These are phyloP conservation scores for Russula virescens DNA, from an alignment of 768 basidiomycete genomes.

Conservation along the genomic window DNA sequence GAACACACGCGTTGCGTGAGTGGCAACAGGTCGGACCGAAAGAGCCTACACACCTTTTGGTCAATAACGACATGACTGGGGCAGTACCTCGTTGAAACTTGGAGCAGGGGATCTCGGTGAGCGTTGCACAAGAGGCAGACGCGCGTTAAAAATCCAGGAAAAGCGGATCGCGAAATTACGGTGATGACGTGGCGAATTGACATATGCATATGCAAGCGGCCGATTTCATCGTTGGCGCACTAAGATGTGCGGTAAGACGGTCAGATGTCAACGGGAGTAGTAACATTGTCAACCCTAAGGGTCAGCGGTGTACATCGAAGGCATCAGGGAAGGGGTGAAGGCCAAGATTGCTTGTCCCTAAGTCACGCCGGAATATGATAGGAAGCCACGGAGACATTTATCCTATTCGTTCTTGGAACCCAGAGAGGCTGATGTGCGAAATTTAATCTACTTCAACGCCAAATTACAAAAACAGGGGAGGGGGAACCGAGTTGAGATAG, in stretches of 20 bases:
- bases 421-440: background rate
- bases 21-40: background rate
- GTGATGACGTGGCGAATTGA: conserved; percentile 14
- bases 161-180: background rate
- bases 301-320: background rate
- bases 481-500: background rate
- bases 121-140: background rate
- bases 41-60: background rate
- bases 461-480: background rate
- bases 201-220: background rate
- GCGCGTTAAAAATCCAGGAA: background rate
- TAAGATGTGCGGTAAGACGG: background rate
- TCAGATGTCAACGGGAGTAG: background rate
- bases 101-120: background rate
- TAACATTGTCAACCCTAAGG: background rate
- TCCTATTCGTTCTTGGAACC: background rate
- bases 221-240: background rate
- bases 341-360: background rate
- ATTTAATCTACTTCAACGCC: background rate
- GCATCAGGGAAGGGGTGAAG: background rate
- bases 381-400: background rate
- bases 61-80: background rate
- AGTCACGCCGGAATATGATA: background rate
- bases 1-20: too few relatives aligned
- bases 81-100: background rate